These are phyloP conservation scores for Hyaloscypha bicolor DNA, from an alignment of 495 filamentous ascomycete species.

Conservation along the genomic window DNA sequence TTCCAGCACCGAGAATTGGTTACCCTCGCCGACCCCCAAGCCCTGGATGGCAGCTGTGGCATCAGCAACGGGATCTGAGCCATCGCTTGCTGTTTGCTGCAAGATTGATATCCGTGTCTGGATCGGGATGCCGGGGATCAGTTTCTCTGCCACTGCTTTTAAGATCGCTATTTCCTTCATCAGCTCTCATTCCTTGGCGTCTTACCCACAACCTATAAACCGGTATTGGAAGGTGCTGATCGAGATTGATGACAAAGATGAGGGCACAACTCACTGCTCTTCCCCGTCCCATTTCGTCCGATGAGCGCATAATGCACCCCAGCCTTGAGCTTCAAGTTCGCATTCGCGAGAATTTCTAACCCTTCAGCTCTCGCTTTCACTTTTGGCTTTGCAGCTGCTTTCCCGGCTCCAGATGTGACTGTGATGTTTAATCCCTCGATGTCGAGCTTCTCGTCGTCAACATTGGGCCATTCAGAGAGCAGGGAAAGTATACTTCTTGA, in stretches of 20 bases:
- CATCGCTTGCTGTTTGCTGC: conserved; percentile 62
- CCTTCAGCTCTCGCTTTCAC: conserved; percentile 58
- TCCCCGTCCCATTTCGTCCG: conserved; percentile 78
- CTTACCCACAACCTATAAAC: too few relatives aligned
- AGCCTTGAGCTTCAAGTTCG: conserved; percentile 67
- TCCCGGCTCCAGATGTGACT: conserved; percentile 49
- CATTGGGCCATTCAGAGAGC: background rate
- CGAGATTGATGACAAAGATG: background rate
- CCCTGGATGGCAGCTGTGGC: conserved; percentile 12
- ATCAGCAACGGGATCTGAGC: conserved; percentile 11
- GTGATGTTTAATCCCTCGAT: conserved; percentile 67
- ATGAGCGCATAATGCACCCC: conserved; percentile 73
- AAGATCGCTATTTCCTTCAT: conserved; percentile 56
- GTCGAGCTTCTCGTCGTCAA: conserved; percentile 54
- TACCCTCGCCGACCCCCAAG: background rate
- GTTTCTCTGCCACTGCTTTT: conserved; percentile 72
- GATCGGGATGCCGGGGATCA: conserved; percentile 77
- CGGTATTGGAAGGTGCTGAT: background rate
- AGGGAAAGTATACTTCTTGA: conserved; percentile 44
- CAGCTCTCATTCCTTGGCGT: too few relatives aligned
- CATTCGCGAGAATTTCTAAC: conserved; percentile 68
- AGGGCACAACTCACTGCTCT: conserved; percentile 61
- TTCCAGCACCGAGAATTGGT: conserved; percentile 57
- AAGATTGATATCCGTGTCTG: conserved; percentile 67
- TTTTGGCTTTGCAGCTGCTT: conserved; percentile 41